Conservation (phyloP, 2,329 filamentous ascomycete genomes). For the Metarhizium robertsii region DNA sequence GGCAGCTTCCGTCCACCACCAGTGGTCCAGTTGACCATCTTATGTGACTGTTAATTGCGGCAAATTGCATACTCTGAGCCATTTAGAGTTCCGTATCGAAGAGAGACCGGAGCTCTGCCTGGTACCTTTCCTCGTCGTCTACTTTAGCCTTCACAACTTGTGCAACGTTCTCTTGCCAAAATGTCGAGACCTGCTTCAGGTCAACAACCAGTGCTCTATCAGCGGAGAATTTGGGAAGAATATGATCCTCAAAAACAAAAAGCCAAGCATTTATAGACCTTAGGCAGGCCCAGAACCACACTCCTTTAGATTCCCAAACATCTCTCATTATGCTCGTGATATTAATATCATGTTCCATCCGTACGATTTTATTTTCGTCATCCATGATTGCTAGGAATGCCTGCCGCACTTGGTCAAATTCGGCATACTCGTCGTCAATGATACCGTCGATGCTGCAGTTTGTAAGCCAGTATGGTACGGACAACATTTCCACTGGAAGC, state of each 20-base stretch:
- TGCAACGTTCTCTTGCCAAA: conserved; percentile 8
- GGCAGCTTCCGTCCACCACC: too few species aligned
- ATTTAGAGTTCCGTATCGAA: not conserved
- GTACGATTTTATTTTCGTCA: conserved; percentile 3
- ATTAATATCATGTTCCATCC: conserved; percentile 8
- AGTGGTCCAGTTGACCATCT: too few species aligned
- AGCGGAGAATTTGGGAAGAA: conserved; percentile 8
- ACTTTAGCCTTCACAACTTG: conserved; percentile 8
- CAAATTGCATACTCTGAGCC: not conserved
- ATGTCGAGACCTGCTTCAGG: conserved; percentile 7
- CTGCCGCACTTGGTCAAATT: conserved; percentile 8
- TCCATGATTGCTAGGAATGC: conserved; percentile 10
- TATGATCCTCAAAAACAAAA: conserved; percentile 13
- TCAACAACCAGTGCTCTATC: conserved; percentile 6
- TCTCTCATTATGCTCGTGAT: conserved; percentile 9
- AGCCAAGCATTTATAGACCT: conserved; percentile 12
- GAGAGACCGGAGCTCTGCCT: conserved; percentile 6
- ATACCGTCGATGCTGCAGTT: conserved; percentile 11
- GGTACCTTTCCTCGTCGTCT: conserved; percentile 10
- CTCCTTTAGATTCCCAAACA: conserved; percentile 12
- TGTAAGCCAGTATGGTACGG: conserved; percentile 23
- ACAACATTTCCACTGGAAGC: conserved; percentile 20
- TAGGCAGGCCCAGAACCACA: conserved; percentile 14
- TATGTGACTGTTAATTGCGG: not conserved
- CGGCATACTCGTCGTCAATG: conserved; percentile 7